Base-by-base conservation (phyloP, 306 rosid genomes). In the Cicer yamashitae region DNA sequence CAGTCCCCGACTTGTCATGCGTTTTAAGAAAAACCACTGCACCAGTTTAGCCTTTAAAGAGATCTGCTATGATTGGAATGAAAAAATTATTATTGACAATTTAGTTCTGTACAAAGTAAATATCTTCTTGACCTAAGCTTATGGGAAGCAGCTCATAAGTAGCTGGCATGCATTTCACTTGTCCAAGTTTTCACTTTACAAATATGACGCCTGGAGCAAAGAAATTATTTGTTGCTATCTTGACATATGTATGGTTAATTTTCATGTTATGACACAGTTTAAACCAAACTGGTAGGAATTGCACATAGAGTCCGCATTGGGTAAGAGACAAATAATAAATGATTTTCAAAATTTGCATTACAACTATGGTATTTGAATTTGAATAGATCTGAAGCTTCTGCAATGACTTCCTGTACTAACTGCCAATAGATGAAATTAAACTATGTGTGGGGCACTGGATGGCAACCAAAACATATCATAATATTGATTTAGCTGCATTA, bases 131-230 rank as follows among this genome's bases (percentile, higher is more conserved):
- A 34, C 51, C 38, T 54, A 54, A 17, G 60, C 60, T 54, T 54
- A 18, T 54, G 12, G 59, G 13, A 50, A 50, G 18, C 54, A 50
- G 54, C 79, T 73, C 79, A 45, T 39, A 38, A 70, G 47, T 50
- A 68, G 59, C 30, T 48, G 39, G 41, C 43, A 10, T 10, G 18
- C 41, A 41, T 61, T 13, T 30, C 30, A 34, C 44, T 18, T 20
- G 18, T n/a, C 6, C 54, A n/a, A n/a, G 54, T 50, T 50, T 50
- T 50, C 54, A 5, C n/a, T 22, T 6, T 10, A 30, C 34, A 30
- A 30, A 30, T 22, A 58, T 10, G 40, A 58, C 25, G 7, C 57
- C 57, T 10, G n/a, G 64, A 58, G 64, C 13, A 20, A 57, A 22
- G 6, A 57, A 22, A 25, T 51, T 51, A 5, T 51, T 51, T 51